Evolutionary conservation across 1,139 yeast genomes (phyloP), one percentile per base, ranked within the genome.

Genomic region (Spathaspora sp.): DNA sequence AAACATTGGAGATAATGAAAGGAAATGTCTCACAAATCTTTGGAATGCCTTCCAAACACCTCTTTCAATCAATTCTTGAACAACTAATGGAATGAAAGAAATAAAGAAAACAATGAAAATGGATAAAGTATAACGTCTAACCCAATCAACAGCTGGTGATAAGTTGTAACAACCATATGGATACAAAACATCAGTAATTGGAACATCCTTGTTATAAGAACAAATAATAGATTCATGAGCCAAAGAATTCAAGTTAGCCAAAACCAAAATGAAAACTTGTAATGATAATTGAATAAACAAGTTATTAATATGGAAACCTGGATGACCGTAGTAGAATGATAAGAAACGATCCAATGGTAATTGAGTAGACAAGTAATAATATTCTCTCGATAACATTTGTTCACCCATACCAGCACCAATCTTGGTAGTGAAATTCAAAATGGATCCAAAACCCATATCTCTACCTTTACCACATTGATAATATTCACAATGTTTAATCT

Each of bases 371-470:
- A 93, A 78, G 71, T 93, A 93, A 74, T 91, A 93, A 76, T 93
- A 93, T 72, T 93, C 99, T 77, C 99, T 88, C 48, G 97, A 90
- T 65, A 93, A 78, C 95, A 93, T 91, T 74, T 93, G 99, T 74
- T 93, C 99, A 74, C 99, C 99, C 99, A 93, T 93, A 87, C 99
- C 99, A 63, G 98, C 96, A 79, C 99, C 99, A 84, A 93, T 93
- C 80, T 93, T 93, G 51, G 99, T 93, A 33, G 98, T 93, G 84
- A 93, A 93, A 74, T 93, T 93, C 78, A 93, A 82, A 80, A 93
- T 90, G 38, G 99, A 91, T 54, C 97, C 97, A 71, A 93, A 93
- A 75, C 99, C 99, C 76, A 93, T 83, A 85, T 93, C 99, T 84
- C 99, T 90, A 74, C 99, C 99, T 74, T 93, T 93, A 86, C 99